These are phyloP conservation scores for Tanozyma kutaoensis DNA, from an alignment of 805 yeast genomes.

Conservation along the genomic window DNA sequence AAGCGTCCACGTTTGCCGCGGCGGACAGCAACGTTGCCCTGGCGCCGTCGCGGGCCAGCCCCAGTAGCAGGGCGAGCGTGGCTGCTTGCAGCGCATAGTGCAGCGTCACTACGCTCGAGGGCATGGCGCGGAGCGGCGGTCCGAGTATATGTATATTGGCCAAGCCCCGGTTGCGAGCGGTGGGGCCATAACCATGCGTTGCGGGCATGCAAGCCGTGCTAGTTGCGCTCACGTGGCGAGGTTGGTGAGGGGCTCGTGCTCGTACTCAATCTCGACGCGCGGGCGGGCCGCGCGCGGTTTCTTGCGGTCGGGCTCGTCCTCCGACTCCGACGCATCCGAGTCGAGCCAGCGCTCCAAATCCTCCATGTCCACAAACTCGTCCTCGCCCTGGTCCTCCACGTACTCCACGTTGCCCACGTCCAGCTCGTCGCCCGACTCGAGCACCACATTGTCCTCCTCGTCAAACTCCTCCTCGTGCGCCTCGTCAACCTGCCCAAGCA, in stretches of 20 bases:
- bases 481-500: slow-evolving; percentile 54
- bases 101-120: too few relatives aligned
- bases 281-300: too few relatives aligned
- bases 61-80: too few relatives aligned
- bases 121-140: too few relatives aligned
- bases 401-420: slow-evolving; percentile 69
- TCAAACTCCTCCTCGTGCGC: slow-evolving; percentile 42
- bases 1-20: too few relatives aligned
- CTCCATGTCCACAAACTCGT: slow-evolving; percentile 83
- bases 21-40: too few relatives aligned
- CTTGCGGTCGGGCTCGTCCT: slow-evolving; percentile 19
- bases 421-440: slow-evolving; percentile 21
- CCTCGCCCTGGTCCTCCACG: slow-evolving; percentile 85
- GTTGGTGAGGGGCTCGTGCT: slow-evolving; percentile 31
- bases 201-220: too few relatives aligned
- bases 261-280: slow-evolving; percentile 74
- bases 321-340: slow-evolving; percentile 16
- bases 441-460: slow-evolving; percentile 39
- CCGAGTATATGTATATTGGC: too few relatives aligned
- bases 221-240: slow-evolving; percentile 14
- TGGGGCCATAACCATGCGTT: too few relatives aligned
- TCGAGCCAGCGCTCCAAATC: slow-evolving; percentile 84
- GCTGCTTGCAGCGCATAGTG: too few relatives aligned
- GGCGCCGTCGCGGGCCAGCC: too few relatives aligned
- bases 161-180: too few relatives aligned